Percentiles rank a stretch among this genome's conserved stretches.
These are phyloP conservation scores for Boletellus sp. DNA, from an alignment of 768 basidiomycete genomes.

Conservation along the genomic window DNA sequence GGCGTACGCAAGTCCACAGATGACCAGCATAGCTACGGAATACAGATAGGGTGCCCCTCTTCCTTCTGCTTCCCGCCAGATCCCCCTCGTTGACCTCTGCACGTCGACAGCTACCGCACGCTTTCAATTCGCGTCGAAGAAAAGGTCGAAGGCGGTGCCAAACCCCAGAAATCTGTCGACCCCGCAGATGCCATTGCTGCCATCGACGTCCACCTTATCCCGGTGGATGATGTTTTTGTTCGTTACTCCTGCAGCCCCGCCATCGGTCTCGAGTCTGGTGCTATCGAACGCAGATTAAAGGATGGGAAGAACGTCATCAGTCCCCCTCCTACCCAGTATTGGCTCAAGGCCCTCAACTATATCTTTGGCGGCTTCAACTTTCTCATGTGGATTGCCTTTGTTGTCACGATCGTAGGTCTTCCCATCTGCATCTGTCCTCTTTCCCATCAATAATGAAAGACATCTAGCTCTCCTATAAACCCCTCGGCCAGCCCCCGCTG, in stretches of 20 bases:
- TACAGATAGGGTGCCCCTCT: constrained; percentile 27
- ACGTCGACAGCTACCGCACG: constrained; percentile 36
- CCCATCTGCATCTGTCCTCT: neutral
- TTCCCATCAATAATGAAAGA: constrained; percentile 9
- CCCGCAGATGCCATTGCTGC: constrained; percentile 38
- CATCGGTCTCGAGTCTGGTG: constrained; percentile 45
- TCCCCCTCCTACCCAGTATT: constrained; percentile 45
- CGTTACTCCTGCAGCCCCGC: constrained; percentile 42
- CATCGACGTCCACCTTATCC: constrained; percentile 48
- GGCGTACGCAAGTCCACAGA: constrained; percentile 15
- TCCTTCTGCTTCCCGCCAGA: neutral
- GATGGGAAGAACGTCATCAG: constrained; percentile 48
- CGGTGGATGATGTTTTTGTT: constrained; percentile 39
- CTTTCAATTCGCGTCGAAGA: constrained; percentile 44
- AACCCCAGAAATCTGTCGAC: constrained; percentile 24
- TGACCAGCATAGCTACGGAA: constrained; percentile 23
- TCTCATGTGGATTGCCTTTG: constrained; percentile 52
- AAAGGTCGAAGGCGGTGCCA: constrained; percentile 14
- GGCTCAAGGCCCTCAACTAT: constrained; percentile 49
- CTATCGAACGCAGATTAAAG: constrained; percentile 38
- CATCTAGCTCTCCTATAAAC: constrained; percentile 48
- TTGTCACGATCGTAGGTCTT: constrained; percentile 41
- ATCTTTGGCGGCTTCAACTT: constrained; percentile 58
- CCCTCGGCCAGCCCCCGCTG: constrained; percentile 42
- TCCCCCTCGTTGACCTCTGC: neutral